Evolutionary conservation across 2,329 filamentous ascomycete genomes (phyloP), one percentile per base, ranked within the genome.

Genomic region (Plenodomus tracheiphilus): DNA sequence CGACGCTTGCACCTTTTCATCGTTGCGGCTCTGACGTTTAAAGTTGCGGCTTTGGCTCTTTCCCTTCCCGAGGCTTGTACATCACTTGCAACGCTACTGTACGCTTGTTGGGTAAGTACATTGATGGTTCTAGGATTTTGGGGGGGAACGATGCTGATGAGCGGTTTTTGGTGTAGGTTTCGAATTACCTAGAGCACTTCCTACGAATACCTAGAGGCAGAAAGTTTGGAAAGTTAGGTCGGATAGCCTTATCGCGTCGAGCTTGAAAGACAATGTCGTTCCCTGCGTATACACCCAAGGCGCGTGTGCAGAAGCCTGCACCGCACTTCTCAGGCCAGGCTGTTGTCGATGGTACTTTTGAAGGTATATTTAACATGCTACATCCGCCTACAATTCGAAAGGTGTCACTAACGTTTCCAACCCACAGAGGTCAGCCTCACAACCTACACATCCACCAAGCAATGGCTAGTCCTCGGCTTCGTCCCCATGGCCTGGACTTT

Each of bases 401-500:
- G 36, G 13, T 15, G 4, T 8, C 8, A n/a, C 18, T 28, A n/a
- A n/a, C n/a, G n/a, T n/a, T n/a, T n/a, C n/a, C n/a, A n/a, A n/a
- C n/a, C n/a, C n/a, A n/a, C 56, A 73, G 71, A 74, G 35, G 52
- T 72, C 48, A 69, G 63, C 62, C 64, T 74, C 39, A 68, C 65
- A 21, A 54, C 65, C 56, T 77, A 74, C 64, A 71, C 68, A 22
- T 63, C 66, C 38, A 72, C 66, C 57, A 75, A 77, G 51, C 75
- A 79, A 74, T 81, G 84, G 84, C 79, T 86, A 50, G 76, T 86
- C 61, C 81, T 87, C 28, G 80, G 83, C 56, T 86, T 86, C 77
- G 83, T 86, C 70, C 84, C 84, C 48, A 83, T 85, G 74, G 84
- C 85, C 62, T 87, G 84, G 79, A 85, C 83, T 59, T 86, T 86